phyloP scores from a whole-genome alignment of 202 grass and related monocot genomes.

The Brachypodium distachyon region DNA sequence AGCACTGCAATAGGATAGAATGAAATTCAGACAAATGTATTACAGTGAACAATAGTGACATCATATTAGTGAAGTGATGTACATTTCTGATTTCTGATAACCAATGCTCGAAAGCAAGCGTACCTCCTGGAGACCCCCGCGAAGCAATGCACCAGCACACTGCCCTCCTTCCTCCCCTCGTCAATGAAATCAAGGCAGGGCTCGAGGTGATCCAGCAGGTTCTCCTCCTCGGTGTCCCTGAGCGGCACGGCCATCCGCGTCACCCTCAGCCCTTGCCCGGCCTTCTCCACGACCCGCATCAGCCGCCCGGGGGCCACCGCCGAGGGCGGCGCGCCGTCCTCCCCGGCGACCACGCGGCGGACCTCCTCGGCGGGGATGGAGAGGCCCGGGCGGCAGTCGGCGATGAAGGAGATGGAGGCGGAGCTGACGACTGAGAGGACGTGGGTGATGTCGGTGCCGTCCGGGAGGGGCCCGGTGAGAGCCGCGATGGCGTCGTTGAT shows the following conservation, averaged over 20 bases:
- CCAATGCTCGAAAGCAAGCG: background rate
- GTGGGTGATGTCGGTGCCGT: constrained; percentile 30
- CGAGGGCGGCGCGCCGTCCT: constrained; percentile 34
- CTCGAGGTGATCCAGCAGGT: constrained; percentile 72
- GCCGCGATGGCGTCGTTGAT: constrained; percentile 59
- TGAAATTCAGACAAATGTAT: background rate
- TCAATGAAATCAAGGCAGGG: constrained; percentile 77
- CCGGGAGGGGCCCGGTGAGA: constrained; percentile 14
- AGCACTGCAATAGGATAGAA: constrained; percentile 47
- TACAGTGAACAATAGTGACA: background rate
- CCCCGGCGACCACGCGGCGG: constrained; percentile 36
- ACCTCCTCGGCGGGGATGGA: constrained; percentile 53
- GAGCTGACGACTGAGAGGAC: constrained; percentile 78
- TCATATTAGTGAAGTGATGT: background rate
- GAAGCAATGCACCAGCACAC: constrained; percentile 81
- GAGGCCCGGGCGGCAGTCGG: constrained; percentile 49
- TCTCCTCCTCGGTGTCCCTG: constrained; percentile 78
- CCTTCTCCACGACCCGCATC: constrained; percentile 53
- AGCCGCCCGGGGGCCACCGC: constrained; percentile 31
- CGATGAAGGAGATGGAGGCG: constrained; percentile 72
- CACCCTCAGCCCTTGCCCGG: constrained; percentile 49
- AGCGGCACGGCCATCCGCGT: constrained; percentile 86
- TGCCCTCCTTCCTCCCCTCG: constrained; percentile 47
- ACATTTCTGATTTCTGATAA: background rate
- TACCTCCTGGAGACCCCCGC: constrained; percentile 88